Percentiles rank a stretch among this genome's conserved stretches.
Conservation (phyloP, 108 stramenopile genomes). For the Nitzschia putrida region DNA sequence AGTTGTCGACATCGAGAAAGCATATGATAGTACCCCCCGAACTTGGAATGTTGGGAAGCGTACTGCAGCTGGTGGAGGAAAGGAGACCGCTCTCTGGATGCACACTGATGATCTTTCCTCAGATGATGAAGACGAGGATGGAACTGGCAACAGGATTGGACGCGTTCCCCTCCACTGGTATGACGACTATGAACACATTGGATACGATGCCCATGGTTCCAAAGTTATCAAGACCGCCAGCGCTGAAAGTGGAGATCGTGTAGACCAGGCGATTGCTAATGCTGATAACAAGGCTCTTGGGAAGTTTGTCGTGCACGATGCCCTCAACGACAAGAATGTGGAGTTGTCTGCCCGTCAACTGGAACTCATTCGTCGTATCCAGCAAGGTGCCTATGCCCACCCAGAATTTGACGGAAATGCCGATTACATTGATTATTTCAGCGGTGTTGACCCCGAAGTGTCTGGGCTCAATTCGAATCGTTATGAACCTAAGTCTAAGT, state of each 20-base stretch:
- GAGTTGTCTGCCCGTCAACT: constrained; percentile 87
- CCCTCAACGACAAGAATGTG: constrained; percentile 90
- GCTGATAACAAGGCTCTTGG: constrained; percentile 68
- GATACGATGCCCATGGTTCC: constrained; percentile 90
- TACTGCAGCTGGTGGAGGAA: constrained; percentile 25
- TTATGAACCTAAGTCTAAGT: constrained; percentile 76
- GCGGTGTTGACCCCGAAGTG: constrained; percentile 79
- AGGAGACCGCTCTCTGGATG: constrained; percentile 56
- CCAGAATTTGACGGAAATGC: constrained; percentile 92
- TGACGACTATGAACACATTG: constrained; percentile 95
- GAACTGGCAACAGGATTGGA: constrained; percentile 88
- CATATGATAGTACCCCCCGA: constrained; percentile 59
- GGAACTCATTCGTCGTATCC: constrained; percentile 91
- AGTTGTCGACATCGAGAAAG: constrained; percentile 52
- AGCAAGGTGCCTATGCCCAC: constrained; percentile 93
- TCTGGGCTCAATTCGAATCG: constrained; percentile 77
- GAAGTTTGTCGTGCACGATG: constrained; percentile 92
- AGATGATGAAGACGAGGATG: constrained; percentile 94
- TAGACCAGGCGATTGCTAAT: constrained; percentile 74
- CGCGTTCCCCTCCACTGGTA: constrained; percentile 98
- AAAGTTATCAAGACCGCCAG: constrained; percentile 80
- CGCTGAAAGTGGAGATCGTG: constrained; percentile 49
- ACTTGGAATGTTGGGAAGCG: constrained; percentile 49
- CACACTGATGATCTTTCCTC: constrained; percentile 95
- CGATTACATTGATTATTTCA: constrained; percentile 93